Evolutionary conservation across 169 alveolate species (phyloP).

Genomic region (Eimeria brunetti): DNA sequence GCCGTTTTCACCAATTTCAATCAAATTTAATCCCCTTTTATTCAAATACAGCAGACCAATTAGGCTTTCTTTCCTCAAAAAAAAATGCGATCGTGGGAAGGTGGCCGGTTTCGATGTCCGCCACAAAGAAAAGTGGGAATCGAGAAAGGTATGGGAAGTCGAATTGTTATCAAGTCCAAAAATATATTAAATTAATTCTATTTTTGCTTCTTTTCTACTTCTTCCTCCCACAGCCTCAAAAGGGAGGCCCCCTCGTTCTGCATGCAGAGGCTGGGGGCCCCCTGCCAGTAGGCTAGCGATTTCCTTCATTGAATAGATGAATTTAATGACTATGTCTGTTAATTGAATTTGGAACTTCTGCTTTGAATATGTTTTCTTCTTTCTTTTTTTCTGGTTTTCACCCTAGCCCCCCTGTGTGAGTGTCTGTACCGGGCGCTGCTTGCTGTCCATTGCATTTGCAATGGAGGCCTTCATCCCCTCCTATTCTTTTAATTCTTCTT

Average conservation of each 20-base stretch:
- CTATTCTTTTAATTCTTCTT: not conserved
- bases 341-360: not conserved
- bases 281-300: not conserved
- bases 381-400: not conserved
- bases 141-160: not conserved
- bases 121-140: not conserved
- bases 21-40: not conserved
- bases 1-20: no score
- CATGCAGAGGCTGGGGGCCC: conserved; percentile 43
- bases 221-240: not conserved
- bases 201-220: not conserved
- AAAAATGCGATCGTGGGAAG: no score
- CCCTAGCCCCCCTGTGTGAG: no score
- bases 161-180: not conserved
- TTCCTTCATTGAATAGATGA: not conserved
- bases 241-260: not conserved
- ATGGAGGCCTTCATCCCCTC: not conserved
- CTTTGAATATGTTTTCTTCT: not conserved
- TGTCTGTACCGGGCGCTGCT: no score
- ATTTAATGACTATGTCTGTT: not conserved
- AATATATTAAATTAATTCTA: not conserved
- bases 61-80: not conserved
- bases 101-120: not conserved
- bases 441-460: not conserved
- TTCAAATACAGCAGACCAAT: not conserved